Conservation (phyloP, 2,329 filamentous ascomycete genomes). For the Sclerotinia minor region DNA sequence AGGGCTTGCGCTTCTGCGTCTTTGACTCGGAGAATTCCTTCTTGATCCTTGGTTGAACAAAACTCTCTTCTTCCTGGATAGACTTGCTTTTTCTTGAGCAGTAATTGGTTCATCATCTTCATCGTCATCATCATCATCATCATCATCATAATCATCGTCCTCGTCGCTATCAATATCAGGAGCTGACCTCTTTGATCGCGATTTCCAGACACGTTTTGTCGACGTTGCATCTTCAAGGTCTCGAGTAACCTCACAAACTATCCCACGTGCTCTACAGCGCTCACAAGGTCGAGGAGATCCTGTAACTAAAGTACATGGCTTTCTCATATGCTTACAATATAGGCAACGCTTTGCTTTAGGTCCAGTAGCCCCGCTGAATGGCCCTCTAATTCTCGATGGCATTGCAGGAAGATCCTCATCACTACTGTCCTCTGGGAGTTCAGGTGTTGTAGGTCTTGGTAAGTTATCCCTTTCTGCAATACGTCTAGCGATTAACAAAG, state of each 20-base stretch:
- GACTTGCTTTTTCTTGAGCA: neutral
- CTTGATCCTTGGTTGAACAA: neutral
- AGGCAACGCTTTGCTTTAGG: neutral
- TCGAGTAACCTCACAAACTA: slow-evolving; percentile 2
- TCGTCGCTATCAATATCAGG: neutral
- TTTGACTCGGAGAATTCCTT: no score
- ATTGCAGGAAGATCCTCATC: slow-evolving; percentile 14
- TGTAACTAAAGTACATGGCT: neutral
- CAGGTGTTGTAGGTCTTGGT: neutral
- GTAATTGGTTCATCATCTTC: slow-evolving; percentile 4
- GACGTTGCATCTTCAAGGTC: neutral
- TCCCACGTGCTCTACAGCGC: slow-evolving; percentile 9
- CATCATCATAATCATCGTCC: neutral
- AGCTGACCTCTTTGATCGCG: no score
- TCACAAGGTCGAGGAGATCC: neutral
- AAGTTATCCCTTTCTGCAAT: slow-evolving; percentile 6
- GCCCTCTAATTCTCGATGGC: neutral
- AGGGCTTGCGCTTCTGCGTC: neutral
- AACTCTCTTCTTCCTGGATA: neutral
- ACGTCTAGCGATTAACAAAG: neutral
- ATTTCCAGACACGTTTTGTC: neutral
- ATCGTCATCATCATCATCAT: neutral
- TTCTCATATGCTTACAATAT: neutral
- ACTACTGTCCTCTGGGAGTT: slow-evolving; percentile 6
- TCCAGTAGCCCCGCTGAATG: neutral